phyloP scores from a whole-genome alignment of 2,329 filamentous ascomycete species.

The Pseudopithomyces maydicus region DNA sequence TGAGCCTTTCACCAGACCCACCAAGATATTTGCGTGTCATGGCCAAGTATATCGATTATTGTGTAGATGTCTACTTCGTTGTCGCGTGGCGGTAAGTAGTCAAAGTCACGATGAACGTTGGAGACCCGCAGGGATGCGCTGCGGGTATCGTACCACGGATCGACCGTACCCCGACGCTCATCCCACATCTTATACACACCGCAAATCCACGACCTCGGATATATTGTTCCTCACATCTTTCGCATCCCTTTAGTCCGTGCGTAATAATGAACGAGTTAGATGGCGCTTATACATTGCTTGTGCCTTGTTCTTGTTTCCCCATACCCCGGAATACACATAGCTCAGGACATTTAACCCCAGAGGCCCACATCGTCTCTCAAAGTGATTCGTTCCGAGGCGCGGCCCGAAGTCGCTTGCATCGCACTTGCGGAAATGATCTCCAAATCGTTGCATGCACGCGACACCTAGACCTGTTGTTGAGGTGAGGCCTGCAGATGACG shows the following conservation, averaged over 20 bases:
- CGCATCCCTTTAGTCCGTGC: not conserved
- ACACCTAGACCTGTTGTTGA: not conserved
- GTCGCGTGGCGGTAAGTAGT: not conserved
- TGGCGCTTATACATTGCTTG: not conserved
- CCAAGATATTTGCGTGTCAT: conserved; percentile 58
- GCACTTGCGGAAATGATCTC: not conserved
- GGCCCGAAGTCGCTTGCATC: not conserved
- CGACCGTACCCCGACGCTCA: not conserved
- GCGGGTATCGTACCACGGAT: conserved; percentile 2
- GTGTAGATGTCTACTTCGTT: not conserved
- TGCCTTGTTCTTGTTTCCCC: not conserved
- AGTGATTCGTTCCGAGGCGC: not conserved
- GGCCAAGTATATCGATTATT: not conserved
- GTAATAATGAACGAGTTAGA: not conserved
- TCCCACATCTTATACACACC: not conserved
- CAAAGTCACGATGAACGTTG: not conserved
- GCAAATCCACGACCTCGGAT: not conserved
- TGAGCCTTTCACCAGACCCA: conserved; percentile 56
- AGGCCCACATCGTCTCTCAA: not conserved
- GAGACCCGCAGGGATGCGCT: not conserved
- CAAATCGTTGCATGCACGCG: not conserved
- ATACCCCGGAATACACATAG: not conserved
- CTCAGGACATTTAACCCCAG: not conserved
- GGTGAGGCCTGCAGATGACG: conserved; percentile 1
- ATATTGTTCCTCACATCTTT: not conserved